Evolutionary conservation across 768 basidiomycete species (phyloP), one percentile per base, ranked within the genome.

Genomic region (Auricularia auricula-judae): DNA sequence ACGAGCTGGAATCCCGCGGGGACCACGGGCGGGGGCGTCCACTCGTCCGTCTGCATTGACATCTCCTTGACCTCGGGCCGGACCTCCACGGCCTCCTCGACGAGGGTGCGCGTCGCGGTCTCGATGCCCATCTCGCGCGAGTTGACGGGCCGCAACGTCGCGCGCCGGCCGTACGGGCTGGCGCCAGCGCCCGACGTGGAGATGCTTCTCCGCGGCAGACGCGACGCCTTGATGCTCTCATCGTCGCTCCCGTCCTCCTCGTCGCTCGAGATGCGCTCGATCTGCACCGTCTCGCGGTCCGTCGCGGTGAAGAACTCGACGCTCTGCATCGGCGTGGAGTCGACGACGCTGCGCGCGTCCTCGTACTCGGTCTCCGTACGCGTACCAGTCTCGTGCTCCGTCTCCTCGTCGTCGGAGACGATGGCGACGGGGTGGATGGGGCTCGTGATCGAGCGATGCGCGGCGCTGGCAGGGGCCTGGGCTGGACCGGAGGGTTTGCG

Each of bases 31-130:
- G 80, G 77, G 11, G 83, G 83, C 14, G 72, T 75, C 87, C 86
- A 88, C 61, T 81, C 80, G 66, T 93, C 91, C 1, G 91, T 93
- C 76, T 93, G 91, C 39, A 86, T 84, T 3, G 85, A 88, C 66
- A 85, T 88, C 68, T 93, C 91, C 71, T 79, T 85, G 36, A 83
- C 75, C 68, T 89, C 86, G 0, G 85, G 83, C 11, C 69, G 66
- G 16, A 64, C 67, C 43, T 68, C 58, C 7, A 66, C 60, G 7
- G 54, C 54, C 42, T 66, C 63, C 44, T 64, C 63, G 14, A 59
- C 39, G 29, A 64, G 36, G 4, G 33, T 53, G 21, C 58, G 62
- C 21, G 14, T 7, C 18, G 21, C 47, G 47, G 21, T 21, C 14
- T 51, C 47, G 39, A 42, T 14, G 23, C 61, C 65, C 33, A 70